These are phyloP conservation scores for Daedaleopsis nitida DNA, from an alignment of 768 basidiomycete species.

Conservation along the genomic window DNA sequence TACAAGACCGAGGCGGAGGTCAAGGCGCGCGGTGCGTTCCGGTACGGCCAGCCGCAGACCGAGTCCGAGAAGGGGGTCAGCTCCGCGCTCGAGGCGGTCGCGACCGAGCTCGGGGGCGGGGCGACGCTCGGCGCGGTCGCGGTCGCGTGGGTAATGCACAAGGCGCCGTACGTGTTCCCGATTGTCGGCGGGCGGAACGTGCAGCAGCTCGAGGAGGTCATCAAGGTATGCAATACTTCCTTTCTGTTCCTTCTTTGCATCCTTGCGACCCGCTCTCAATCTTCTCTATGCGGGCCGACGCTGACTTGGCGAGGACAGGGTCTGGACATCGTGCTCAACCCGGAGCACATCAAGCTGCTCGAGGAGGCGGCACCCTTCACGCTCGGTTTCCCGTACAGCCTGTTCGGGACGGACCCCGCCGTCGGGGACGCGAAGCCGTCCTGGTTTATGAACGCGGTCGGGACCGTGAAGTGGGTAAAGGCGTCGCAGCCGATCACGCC, in stretches of 20 bases:
- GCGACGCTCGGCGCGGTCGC: neutral
- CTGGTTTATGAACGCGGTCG: conserved; percentile 3
- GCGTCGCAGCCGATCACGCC: no score
- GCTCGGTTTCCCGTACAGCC: conserved; percentile 40
- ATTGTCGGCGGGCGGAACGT: conserved; percentile 21
- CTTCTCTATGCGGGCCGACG: no score
- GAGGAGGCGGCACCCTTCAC: conserved; percentile 45
- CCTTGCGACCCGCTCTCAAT: no score
- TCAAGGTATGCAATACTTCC: conserved; percentile 36
- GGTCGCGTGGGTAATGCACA: conserved; percentile 24
- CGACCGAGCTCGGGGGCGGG: conserved; percentile 43
- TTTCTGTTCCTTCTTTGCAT: no score
- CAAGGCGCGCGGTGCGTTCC: conserved; percentile 22
- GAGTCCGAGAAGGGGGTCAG: conserved; percentile 34
- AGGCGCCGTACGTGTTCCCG: conserved; percentile 4
- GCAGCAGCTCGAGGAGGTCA: conserved; percentile 48
- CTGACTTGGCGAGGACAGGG: conserved; percentile 41
- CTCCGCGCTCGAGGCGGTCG: conserved; percentile 48
- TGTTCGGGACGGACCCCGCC: conserved; percentile 3
- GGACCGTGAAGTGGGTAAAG: conserved; percentile 5
- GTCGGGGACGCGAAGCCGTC: neutral
- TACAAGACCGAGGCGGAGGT: conserved; percentile 40
- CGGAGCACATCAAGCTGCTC: conserved; percentile 45
- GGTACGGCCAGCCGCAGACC: conserved; percentile 36
- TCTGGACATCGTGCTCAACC: conserved; percentile 43